These are phyloP conservation scores for Chlamydomonas urium DNA, from an alignment of 139 green algal species.

Conservation along the genomic window DNA sequence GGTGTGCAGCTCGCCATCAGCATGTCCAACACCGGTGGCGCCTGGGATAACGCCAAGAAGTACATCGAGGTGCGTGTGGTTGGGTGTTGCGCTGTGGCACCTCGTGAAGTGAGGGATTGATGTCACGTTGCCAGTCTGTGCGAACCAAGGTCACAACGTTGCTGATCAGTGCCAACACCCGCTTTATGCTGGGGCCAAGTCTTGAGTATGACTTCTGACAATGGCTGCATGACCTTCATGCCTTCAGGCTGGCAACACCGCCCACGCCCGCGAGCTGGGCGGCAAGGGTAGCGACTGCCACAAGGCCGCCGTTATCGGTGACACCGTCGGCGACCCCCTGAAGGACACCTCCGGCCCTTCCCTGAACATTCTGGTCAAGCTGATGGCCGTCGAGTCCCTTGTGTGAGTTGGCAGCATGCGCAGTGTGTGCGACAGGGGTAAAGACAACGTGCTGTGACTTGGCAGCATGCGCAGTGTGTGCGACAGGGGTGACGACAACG, in stretches of 20 bases:
- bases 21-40: slow-evolving; percentile 93
- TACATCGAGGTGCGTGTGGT: slow-evolving; percentile 80
- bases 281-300: slow-evolving; percentile 95
- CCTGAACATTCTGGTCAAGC: slow-evolving; percentile 99
- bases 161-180: too few relatives aligned
- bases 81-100: neutral
- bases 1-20: slow-evolving; percentile 95
- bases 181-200: too few relatives aligned
- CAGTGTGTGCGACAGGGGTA: neutral
- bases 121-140: too few relatives aligned
- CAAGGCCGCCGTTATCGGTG: slow-evolving; percentile 93
- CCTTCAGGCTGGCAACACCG: slow-evolving; percentile 54
- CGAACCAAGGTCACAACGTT: too few relatives aligned
- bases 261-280: slow-evolving; percentile 86
- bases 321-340: slow-evolving; percentile 98
- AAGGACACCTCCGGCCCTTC: slow-evolving; percentile 89
- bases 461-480: too few relatives aligned
- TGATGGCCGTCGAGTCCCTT: slow-evolving; percentile 96
- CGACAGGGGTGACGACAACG: too few relatives aligned
- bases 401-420: too few relatives aligned
- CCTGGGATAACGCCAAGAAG: slow-evolving; percentile 98
- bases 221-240: neutral
- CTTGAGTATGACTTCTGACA: too few relatives aligned
- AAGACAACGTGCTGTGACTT: too few relatives aligned
- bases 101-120: neutral